phyloP scores from a whole-genome alignment of 2,329 filamentous ascomycete species.

The Pyrenophora graminea region DNA sequence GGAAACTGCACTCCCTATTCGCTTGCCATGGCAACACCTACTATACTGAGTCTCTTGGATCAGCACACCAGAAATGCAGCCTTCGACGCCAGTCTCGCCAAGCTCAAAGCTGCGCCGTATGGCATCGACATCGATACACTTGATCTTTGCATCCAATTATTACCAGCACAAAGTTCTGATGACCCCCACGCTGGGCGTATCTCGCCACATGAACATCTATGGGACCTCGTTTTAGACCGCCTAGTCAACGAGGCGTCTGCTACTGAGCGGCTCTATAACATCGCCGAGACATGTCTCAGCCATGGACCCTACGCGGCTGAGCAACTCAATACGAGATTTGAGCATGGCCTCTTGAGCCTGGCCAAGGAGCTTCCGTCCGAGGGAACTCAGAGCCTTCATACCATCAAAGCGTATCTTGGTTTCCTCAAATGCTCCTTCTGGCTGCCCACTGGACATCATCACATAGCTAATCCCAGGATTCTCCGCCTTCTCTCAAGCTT shows the following conservation, averaged over 20 bases:
- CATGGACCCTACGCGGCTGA: conserved; percentile 20
- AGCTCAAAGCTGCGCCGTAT: conserved; percentile 16
- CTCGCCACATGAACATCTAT: conserved; percentile 14
- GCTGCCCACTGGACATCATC: conserved; percentile 25
- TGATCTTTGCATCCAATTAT: conserved; percentile 25
- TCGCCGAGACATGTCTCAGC: conserved; percentile 31
- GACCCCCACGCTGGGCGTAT: not conserved
- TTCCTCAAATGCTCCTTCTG: conserved; percentile 42
- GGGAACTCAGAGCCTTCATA: not conserved
- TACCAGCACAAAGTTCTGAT: conserved; percentile 12
- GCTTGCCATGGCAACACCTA: not conserved
- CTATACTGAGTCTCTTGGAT: conserved; percentile 27
- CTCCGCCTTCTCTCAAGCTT: conserved; percentile 25
- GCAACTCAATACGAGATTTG: conserved; percentile 18
- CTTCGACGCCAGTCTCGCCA: conserved; percentile 29
- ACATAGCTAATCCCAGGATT: conserved; percentile 25
- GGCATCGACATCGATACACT: conserved; percentile 29
- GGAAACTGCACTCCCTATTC: not conserved
- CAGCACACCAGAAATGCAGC: conserved; percentile 23
- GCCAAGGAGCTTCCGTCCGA: not conserved
- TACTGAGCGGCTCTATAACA: conserved; percentile 25
- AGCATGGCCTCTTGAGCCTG: conserved; percentile 3
- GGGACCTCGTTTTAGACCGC: conserved; percentile 22
- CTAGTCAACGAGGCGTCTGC: conserved; percentile 17
- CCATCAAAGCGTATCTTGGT: conserved; percentile 22